Conservation (phyloP, 331 rosid genomes). For the Arachis monticola region DNA sequence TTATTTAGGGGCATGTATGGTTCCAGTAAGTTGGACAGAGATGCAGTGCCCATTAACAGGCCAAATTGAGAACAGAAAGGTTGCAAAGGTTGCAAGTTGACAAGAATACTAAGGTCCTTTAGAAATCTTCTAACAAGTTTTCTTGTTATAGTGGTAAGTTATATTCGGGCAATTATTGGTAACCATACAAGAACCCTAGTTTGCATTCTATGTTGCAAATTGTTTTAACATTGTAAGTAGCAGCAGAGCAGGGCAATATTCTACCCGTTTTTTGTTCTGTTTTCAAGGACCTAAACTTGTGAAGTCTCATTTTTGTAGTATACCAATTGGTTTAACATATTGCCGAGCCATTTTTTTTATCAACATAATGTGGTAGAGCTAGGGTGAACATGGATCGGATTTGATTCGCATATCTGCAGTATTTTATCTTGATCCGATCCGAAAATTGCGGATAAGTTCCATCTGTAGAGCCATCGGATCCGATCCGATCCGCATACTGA, state of each 20-base stretch:
- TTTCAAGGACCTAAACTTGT: too few species aligned
- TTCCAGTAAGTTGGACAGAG: conserved; percentile 96
- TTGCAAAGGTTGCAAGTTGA: conserved; percentile 82
- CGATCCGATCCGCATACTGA: too few species aligned
- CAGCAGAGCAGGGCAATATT: not conserved
- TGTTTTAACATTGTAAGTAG: conserved; percentile 28
- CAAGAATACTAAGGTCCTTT: conserved; percentile 35
- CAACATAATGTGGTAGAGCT: too few species aligned
- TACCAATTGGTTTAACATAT: too few species aligned
- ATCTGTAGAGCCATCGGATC: too few species aligned
- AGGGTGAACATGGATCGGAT: too few species aligned
- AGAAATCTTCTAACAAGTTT: conserved; percentile 42
- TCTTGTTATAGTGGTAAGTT: conserved; percentile 28
- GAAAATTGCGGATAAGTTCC: too few species aligned
- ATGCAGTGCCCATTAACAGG: conserved; percentile 92
- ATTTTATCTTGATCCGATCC: too few species aligned
- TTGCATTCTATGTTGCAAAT: conserved; percentile 24
- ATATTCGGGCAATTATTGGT: conserved; percentile 22
- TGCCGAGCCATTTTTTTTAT: too few species aligned
- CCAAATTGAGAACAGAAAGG: conserved; percentile 88
- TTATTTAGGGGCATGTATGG: conserved; percentile 75
- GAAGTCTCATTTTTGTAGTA: too few species aligned
- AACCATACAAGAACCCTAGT: conserved; percentile 28
- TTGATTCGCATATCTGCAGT: too few species aligned
- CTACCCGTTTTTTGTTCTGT: too few species aligned